A percentile compares a stretch with the other conserved stretches of the same genome.
Conservation (phyloP, 2,329 filamentous ascomycete genomes). For the Calonectria pseudoreteaudii region DNA sequence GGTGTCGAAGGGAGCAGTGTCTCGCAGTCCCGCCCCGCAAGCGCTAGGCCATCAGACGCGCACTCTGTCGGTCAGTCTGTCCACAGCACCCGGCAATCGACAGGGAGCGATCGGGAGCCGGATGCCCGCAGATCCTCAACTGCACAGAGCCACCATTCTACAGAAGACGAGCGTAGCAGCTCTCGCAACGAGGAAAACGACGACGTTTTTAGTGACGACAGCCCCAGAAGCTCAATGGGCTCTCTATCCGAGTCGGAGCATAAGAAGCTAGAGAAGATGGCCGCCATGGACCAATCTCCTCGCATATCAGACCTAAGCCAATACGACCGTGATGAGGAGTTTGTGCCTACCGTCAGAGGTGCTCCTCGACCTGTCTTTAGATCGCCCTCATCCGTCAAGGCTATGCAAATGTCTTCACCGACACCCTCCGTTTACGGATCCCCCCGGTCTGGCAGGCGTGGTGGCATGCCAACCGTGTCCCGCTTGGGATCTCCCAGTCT, state of each 20-base stretch:
- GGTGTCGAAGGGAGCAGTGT: not conserved
- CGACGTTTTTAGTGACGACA: slow-evolving; percentile 70
- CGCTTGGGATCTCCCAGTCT: slow-evolving; percentile 66
- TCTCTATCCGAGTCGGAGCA: slow-evolving; percentile 57
- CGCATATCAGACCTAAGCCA: slow-evolving; percentile 65
- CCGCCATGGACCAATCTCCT: slow-evolving; percentile 49
- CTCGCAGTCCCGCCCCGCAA: not conserved
- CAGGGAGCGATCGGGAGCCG: slow-evolving; percentile 36
- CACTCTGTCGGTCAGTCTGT: not conserved
- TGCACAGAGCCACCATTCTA: slow-evolving; percentile 30
- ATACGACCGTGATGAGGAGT: slow-evolving; percentile 58
- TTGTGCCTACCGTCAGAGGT: slow-evolving; percentile 66
- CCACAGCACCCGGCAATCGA: slow-evolving; percentile 3
- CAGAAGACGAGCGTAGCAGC: slow-evolving; percentile 50
- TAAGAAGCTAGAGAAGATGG: slow-evolving; percentile 48
- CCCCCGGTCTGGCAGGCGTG: slow-evolving; percentile 64
- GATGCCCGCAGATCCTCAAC: slow-evolving; percentile 38
- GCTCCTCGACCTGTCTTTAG: slow-evolving; percentile 74
- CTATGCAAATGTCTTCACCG: slow-evolving; percentile 79
- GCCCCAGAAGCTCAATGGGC: slow-evolving; percentile 67
- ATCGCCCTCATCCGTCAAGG: slow-evolving; percentile 76
- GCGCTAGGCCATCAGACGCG: not conserved
- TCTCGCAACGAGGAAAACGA: slow-evolving; percentile 62
- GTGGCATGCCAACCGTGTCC: slow-evolving; percentile 63
- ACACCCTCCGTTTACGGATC: slow-evolving; percentile 68